Evolutionary conservation across 139 green algal genomes (phyloP), one percentile per base, ranked within the genome.

Genomic region (Auxenochlorella pyrenoidosa): DNA sequence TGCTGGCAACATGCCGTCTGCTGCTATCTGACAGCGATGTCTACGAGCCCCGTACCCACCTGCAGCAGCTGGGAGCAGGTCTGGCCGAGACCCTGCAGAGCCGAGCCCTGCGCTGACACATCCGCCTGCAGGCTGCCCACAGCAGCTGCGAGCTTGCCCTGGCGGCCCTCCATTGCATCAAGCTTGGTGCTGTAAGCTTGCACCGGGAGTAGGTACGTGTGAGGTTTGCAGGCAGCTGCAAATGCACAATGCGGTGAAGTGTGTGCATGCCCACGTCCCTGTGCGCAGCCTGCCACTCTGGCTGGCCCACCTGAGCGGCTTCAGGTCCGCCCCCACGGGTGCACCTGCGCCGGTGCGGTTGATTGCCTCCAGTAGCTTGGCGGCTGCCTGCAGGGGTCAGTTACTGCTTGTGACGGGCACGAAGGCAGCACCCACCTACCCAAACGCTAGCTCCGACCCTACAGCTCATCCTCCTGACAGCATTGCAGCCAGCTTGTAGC

Each of bases 51-150:
- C 47, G n/a, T 43, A 68, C 82, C 44, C 47, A 82, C 83, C 83
- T 82, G 34, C 26, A 82, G 71, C 70, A 87, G 34, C 51, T 82
- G 24, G 15, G 36, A 38, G 47, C 70, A 87, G 70, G 83, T 44
- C 28, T 38, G 8, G 22, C 21, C 36, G 26, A 87, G 32, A 51
- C 51, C 38, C 5, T 44, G 30, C 51, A 87, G 71, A 16, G 34
- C 26, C 26, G 54, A 12, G 47, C 83, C 51, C 26, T 87, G 83
- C 36, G 13, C 65, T 5, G 26, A 30, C 47, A 87, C n/a, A 4
- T 65, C 83, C 0, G 34, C 36, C 36, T 81, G 41, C 47, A 87
- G 2, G 19, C 44, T 36, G 3, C 47, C 70, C 51, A 87, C 3
- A 0, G 51, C 36, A 28, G 28, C 51, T 18, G 38, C 83, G 51